These are phyloP conservation scores for Plasmodium vivax DNA, from an alignment of 169 alveolate genomes.

Conservation along the genomic window DNA sequence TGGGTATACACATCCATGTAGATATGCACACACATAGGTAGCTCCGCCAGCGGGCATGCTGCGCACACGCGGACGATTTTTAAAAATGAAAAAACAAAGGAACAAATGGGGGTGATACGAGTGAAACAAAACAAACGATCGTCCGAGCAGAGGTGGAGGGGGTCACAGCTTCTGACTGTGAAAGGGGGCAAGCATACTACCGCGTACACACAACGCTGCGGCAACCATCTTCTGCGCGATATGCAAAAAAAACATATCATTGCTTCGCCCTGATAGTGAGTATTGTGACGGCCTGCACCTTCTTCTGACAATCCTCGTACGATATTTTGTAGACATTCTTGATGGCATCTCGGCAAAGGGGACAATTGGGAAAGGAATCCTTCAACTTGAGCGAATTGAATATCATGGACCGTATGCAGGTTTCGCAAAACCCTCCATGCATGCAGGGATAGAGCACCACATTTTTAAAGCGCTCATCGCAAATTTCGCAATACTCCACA, in stretches of 20 bases:
- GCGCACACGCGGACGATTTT: not conserved
- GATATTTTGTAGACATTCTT: constrained; percentile 68
- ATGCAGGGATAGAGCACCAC: constrained; percentile 72
- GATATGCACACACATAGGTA: not conserved
- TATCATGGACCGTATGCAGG: constrained; percentile 62
- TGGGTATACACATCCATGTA: not conserved
- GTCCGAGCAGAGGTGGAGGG: not conserved
- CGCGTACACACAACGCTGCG: not conserved
- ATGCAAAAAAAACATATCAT: not conserved
- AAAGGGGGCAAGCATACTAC: not conserved
- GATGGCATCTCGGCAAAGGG: constrained; percentile 60
- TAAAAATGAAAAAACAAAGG: constrained; percentile 1
- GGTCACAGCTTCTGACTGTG: not conserved
- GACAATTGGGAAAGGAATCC: constrained; percentile 46
- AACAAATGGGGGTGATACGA: not conserved
- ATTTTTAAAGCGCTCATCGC: constrained; percentile 71
- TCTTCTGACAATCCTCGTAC: constrained; percentile 25
- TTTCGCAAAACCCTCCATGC: constrained; percentile 77
- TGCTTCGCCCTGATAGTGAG: constrained; percentile 27
- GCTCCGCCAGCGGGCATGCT: not conserved
- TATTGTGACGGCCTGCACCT: constrained; percentile 37
- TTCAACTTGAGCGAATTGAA: constrained; percentile 37
- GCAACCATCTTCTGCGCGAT: not conserved
- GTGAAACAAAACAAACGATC: not conserved
- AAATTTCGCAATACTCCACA: constrained; percentile 68